Evolutionary conservation across 2,329 filamentous ascomycete species (phyloP).

Genomic region (Colletotrichum falcatum): DNA sequence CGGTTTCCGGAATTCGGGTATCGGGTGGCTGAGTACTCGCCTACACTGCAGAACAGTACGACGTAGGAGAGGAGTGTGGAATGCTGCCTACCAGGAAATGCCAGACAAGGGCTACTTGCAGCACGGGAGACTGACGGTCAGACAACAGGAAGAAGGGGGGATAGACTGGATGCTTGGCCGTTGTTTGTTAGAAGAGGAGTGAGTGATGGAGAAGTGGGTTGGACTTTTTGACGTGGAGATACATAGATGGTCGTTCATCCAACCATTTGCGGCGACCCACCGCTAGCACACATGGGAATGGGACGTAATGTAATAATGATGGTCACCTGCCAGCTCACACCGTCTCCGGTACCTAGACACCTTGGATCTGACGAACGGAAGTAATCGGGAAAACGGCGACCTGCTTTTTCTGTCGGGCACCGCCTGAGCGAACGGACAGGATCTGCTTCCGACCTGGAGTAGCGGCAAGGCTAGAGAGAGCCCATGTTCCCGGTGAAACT

Average conservation of each 20-base stretch:
- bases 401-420: constrained; percentile 13
- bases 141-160: too few relatives aligned
- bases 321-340: constrained; percentile 7
- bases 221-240: constrained; percentile 14
- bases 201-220: constrained; percentile 19
- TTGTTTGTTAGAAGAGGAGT: constrained; percentile 9
- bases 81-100: constrained; percentile 24
- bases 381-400: constrained; percentile 16
- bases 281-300: constrained; percentile 3
- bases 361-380: constrained; percentile 4
- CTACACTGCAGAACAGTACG: too few relatives aligned
- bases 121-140: constrained; percentile 7
- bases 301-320: constrained; percentile 17
- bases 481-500: constrained; percentile 14
- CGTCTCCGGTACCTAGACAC: constrained; percentile 23
- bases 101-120: constrained; percentile 9
- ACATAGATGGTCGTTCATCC: constrained; percentile 12
- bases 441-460: constrained; percentile 7
- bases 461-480: not conserved
- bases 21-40: not conserved
- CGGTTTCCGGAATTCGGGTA: constrained; percentile 2
- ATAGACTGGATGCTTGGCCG: not conserved
- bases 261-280: constrained; percentile 26
- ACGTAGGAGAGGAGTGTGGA: constrained; percentile 1
- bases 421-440: constrained; percentile 11